phyloP scores from a whole-genome alignment of 495 filamentous ascomycete species.

The Tuber borchii region DNA sequence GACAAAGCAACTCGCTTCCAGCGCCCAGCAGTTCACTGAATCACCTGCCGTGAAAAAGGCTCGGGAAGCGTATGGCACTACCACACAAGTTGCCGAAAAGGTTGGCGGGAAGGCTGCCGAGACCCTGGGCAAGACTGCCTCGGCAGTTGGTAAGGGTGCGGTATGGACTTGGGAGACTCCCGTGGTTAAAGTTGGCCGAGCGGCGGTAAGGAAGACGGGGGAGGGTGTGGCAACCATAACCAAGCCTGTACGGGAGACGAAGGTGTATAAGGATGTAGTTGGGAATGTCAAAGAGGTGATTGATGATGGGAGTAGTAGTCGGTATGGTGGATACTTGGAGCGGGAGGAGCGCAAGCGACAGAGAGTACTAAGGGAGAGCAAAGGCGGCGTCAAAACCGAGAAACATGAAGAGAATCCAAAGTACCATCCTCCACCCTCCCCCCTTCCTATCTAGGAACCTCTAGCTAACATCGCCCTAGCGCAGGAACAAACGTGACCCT shows the following conservation, averaged over 20 bases:
- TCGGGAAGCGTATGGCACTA: slow-evolving; percentile 73
- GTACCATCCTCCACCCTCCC: slow-evolving; percentile 49
- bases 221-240: slow-evolving; percentile 86
- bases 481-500: slow-evolving; percentile 89
- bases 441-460: slow-evolving; percentile 65
- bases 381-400: slow-evolving; percentile 50
- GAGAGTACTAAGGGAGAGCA: slow-evolving; percentile 65
- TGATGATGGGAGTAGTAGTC: slow-evolving; percentile 91
- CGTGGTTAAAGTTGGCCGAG: slow-evolving; percentile 84
- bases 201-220: slow-evolving; percentile 76
- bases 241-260: slow-evolving; percentile 82
- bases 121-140: slow-evolving; percentile 76
- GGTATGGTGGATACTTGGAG: slow-evolving; percentile 93
- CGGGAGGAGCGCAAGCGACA: slow-evolving; percentile 81
- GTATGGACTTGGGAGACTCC: slow-evolving; percentile 95
- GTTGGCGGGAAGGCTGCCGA: slow-evolving; percentile 64
- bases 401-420: slow-evolving; percentile 73
- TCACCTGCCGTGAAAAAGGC: slow-evolving; percentile 85
- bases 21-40: slow-evolving; percentile 84
- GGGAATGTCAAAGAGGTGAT: slow-evolving; percentile 84
- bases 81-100: slow-evolving; percentile 60
- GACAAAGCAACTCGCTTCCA: slow-evolving; percentile 83
- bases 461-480: slow-evolving; percentile 83
- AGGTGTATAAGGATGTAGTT: slow-evolving; percentile 69
- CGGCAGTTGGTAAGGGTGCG: slow-evolving; percentile 78